These are phyloP conservation scores for Phaffomyces thermotolerans DNA, from an alignment of 805 yeast species.

Conservation along the genomic window DNA sequence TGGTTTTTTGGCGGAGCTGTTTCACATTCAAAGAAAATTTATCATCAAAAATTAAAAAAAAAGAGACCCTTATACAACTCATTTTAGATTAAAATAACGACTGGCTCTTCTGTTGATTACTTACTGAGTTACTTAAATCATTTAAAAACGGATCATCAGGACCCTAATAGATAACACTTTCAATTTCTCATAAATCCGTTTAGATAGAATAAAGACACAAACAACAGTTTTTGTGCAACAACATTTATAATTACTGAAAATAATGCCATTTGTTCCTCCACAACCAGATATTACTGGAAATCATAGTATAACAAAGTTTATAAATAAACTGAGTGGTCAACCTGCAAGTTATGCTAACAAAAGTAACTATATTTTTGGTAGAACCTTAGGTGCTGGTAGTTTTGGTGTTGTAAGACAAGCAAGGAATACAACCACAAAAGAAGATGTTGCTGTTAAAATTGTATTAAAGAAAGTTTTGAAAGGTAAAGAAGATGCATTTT, in stretches of 20 bases:
- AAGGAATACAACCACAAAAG: constrained; percentile 38
- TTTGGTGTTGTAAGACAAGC: constrained; percentile 91
- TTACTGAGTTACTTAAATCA: too few species aligned
- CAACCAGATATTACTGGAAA: constrained; percentile 20
- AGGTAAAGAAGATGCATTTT: constrained; percentile 69
- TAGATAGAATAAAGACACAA: neutral
- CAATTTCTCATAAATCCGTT: too few species aligned
- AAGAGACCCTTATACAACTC: too few species aligned
- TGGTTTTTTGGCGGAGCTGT: too few species aligned
- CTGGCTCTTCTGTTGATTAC: too few species aligned
- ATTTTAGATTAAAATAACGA: too few species aligned
- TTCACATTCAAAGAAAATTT: too few species aligned
- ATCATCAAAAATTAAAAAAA: too few species aligned
- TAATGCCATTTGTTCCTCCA: constrained; percentile 12
- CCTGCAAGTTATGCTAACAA: constrained; percentile 65
- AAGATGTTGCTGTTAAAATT: constrained; percentile 86
- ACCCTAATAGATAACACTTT: too few species aligned
- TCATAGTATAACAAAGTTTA: constrained; percentile 27
- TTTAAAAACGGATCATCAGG: too few species aligned
- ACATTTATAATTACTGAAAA: neutral
- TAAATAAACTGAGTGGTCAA: constrained; percentile 62
- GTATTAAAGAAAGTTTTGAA: constrained; percentile 77
- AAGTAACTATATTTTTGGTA: constrained; percentile 65
- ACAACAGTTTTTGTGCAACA: neutral
- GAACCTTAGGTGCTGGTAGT: constrained; percentile 89